Evolutionary conservation across 495 filamentous ascomycete species (phyloP), one percentile per base, ranked within the genome.

Genomic region (Aspergillus campestris): DNA sequence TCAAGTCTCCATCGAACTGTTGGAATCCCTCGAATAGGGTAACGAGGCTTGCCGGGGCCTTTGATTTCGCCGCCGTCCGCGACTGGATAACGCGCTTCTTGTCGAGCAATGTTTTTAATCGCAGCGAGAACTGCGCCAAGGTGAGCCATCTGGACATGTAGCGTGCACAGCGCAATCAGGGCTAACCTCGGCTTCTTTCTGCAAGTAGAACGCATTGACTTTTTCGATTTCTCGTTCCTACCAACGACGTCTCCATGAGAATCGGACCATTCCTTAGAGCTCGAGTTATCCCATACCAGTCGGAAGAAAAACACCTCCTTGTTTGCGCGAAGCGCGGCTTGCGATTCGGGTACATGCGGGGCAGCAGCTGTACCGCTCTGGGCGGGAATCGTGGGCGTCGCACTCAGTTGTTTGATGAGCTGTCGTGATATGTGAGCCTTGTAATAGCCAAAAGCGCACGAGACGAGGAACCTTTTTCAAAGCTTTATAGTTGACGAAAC

Each of bases 241-340:
- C 50, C 41, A 51, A 48, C 33, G 30, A 45, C 14, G 34, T 10
- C 27, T 37, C 44, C 3, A 11, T 24, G 18, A 24, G 18, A 24
- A 24, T 24, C 18, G 18, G 18, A 24, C 18, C 18, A 24, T 24
- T 1, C 4, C 18, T 2, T 24, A 24, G 18, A 24, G n/a, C n/a
- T 24, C 18, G 18, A 27, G 11, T 28, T 15, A 32, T 44, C 10
- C 0, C 38, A 32, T 75, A 95, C 90, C 67, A 98, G 70, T 59
- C 89, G 86, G 65, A 98, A 97, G 75, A 98, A 98, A 71, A 98
- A 98, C 11, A 90, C 94, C 32, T 89, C 92, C 69, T 87, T 95
- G 66, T 98, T 98, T 35, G 92, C 92, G 64, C 95, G 94, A 34
- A 97, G 73, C n/a, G 89, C 79, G 28, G 81, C 80, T 66, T 94